Evolutionary conservation across 805 yeast genomes (phyloP).

Genomic region (Naumovozyma castellii): DNA sequence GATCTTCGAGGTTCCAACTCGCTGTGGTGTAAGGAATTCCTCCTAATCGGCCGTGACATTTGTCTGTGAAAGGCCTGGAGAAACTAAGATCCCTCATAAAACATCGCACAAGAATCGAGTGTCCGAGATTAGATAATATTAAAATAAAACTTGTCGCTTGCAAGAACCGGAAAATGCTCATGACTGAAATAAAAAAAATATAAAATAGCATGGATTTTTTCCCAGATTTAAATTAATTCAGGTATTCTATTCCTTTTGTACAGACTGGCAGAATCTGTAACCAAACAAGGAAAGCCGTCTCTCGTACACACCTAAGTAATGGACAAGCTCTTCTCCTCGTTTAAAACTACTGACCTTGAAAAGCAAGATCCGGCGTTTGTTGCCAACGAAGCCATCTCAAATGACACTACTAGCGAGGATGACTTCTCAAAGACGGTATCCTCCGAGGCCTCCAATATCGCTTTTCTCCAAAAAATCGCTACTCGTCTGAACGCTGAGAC

Average conservation of each 20-base stretch:
- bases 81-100: neutral
- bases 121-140: neutral
- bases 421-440: neutral
- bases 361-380: neutral
- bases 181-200: too few relatives aligned
- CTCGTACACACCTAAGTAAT: too few relatives aligned
- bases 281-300: too few relatives aligned
- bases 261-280: too few relatives aligned
- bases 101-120: neutral
- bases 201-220: too few relatives aligned
- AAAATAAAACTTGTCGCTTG: too few relatives aligned
- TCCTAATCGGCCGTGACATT: neutral
- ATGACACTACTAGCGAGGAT: neutral
- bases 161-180: too few relatives aligned
- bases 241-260: too few relatives aligned
- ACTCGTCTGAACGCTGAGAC: constrained; percentile 38
- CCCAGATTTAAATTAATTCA: too few relatives aligned
- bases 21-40: neutral
- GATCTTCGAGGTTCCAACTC: neutral
- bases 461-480: constrained; percentile 20
- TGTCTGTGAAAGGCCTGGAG: neutral
- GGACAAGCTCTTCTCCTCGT: neutral
- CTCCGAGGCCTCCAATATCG: constrained; percentile 7
- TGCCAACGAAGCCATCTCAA: neutral
- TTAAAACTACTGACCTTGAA: constrained; percentile 1